phyloP scores from a whole-genome alignment of 805 yeast genomes.

The Pichia sporocuriosa region DNA sequence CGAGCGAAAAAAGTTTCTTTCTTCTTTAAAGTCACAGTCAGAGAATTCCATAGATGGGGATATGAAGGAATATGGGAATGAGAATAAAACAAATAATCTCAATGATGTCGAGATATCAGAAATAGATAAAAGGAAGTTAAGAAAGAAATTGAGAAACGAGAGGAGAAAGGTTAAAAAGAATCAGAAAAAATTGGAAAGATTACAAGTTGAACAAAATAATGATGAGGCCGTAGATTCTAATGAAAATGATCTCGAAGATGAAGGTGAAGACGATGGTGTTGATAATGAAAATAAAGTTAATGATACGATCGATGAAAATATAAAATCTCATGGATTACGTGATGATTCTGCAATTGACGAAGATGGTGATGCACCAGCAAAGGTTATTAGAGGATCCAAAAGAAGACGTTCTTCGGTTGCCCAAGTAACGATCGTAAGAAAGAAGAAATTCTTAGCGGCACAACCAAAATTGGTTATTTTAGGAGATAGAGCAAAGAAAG shows the following conservation, averaged over 20 bases:
- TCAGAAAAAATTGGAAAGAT: conserved; percentile 19
- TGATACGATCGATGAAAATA: neutral
- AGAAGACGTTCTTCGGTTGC: conserved; percentile 37
- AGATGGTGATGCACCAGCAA: neutral
- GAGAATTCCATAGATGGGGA: neutral
- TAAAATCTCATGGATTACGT: conserved; percentile 30
- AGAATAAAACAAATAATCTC: neutral
- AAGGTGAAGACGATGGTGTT: neutral
- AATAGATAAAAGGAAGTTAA: neutral
- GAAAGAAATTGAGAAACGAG: neutral
- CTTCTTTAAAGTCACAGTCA: conserved; percentile 5
- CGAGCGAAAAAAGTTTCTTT: conserved; percentile 17
- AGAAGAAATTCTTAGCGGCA: conserved; percentile 29
- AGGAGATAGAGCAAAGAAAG: conserved; percentile 18
- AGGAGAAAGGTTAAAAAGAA: conserved; percentile 8
- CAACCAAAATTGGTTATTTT: conserved; percentile 10
- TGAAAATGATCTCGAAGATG: conserved; percentile 1
- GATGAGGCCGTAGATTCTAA: neutral
- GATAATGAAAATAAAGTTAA: conserved; percentile 1
- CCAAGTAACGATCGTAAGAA: conserved; percentile 23
- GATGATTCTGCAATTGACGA: conserved; percentile 7
- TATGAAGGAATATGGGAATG: neutral
- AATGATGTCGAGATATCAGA: no score
- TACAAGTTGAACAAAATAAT: no score
- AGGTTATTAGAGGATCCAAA: conserved; percentile 9